phyloP scores from a whole-genome alignment of 805 yeast genomes.

The Starmerella kuoi region DNA sequence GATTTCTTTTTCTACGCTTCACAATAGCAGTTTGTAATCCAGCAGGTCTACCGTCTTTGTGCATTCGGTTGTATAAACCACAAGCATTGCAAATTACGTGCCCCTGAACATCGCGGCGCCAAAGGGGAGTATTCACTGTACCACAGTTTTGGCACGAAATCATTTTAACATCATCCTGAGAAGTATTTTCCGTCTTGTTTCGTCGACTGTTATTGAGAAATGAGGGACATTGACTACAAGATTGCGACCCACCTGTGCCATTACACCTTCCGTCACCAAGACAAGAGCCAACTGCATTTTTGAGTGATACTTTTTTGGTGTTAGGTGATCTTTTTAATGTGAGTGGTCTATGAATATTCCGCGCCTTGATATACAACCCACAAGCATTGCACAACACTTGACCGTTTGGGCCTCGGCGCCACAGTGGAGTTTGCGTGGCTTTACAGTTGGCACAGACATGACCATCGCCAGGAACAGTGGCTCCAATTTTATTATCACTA shows the following conservation, averaged over 20 bases:
- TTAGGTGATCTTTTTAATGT: slow-evolving; percentile 38
- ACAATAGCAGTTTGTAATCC: slow-evolving; percentile 61
- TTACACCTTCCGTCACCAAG: slow-evolving; percentile 71
- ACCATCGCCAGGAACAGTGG: slow-evolving; percentile 7
- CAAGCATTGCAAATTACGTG: slow-evolving; percentile 83
- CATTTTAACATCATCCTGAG: slow-evolving; percentile 22
- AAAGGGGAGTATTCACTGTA: slow-evolving; percentile 73
- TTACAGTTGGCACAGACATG: slow-evolving; percentile 76
- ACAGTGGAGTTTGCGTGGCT: slow-evolving; percentile 81
- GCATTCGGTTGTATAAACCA: slow-evolving; percentile 60
- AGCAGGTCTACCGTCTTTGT: slow-evolving; percentile 66
- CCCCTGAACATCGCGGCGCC: slow-evolving; percentile 75
- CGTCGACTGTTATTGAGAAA: slow-evolving; percentile 46
- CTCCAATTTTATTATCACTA: slow-evolving; percentile 1
- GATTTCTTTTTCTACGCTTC: slow-evolving; percentile 54
- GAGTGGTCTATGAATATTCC: slow-evolving; percentile 54
- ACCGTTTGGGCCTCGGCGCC: slow-evolving; percentile 90
- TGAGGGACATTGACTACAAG: slow-evolving; percentile 77
- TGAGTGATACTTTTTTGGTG: slow-evolving; percentile 9
- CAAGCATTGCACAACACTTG: slow-evolving; percentile 93
- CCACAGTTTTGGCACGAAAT: slow-evolving; percentile 76
- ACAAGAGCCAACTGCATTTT: slow-evolving; percentile 40
- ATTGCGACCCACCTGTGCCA: slow-evolving; percentile 75
- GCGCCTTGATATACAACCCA: slow-evolving; percentile 60
- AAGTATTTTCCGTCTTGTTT: slow-evolving; percentile 10